These are phyloP conservation scores for Drechslerella coelobrocha DNA, from an alignment of 2,329 filamentous ascomycete genomes.

Conservation along the genomic window DNA sequence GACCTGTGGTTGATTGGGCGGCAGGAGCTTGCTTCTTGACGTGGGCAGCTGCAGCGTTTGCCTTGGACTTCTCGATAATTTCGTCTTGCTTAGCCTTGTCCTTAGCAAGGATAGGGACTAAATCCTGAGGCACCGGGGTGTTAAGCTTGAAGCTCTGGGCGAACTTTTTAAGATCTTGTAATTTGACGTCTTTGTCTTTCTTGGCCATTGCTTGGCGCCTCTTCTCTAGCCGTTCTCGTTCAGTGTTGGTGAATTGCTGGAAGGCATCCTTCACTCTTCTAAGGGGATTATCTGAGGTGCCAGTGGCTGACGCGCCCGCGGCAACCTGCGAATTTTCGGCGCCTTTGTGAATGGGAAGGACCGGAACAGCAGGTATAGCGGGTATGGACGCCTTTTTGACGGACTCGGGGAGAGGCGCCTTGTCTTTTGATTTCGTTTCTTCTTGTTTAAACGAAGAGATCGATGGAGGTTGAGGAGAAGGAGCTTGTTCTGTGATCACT, in stretches of 20 bases:
- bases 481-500: slow-evolving; percentile 47
- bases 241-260: slow-evolving; percentile 68
- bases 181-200: slow-evolving; percentile 85
- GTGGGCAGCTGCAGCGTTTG: slow-evolving; percentile 53
- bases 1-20: slow-evolving; percentile 23
- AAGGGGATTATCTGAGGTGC: slow-evolving; percentile 46
- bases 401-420: slow-evolving; percentile 55
- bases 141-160: slow-evolving; percentile 91
- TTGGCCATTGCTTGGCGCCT: slow-evolving; percentile 59
- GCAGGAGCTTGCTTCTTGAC: slow-evolving; percentile 37
- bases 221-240: slow-evolving; percentile 67
- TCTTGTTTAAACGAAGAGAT: slow-evolving; percentile 47
- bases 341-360: slow-evolving; percentile 44
- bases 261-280: slow-evolving; percentile 66
- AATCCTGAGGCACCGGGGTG: slow-evolving; percentile 86
- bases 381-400: slow-evolving; percentile 49
- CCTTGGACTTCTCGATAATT: slow-evolving; percentile 79
- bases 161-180: slow-evolving; percentile 95
- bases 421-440: slow-evolving; percentile 57
- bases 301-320: slow-evolving; percentile 10
- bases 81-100: slow-evolving; percentile 92
- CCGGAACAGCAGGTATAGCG: slow-evolving; percentile 34
- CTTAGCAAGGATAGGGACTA: slow-evolving; percentile 94
- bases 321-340: slow-evolving; percentile 25
- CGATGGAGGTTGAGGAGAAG: slow-evolving; percentile 47